Percentiles rank a stretch among this genome's conserved stretches.
Evolutionary conservation across 1,139 yeast genomes (phyloP).

Genomic region (Yamadazyma dushanensis): DNA sequence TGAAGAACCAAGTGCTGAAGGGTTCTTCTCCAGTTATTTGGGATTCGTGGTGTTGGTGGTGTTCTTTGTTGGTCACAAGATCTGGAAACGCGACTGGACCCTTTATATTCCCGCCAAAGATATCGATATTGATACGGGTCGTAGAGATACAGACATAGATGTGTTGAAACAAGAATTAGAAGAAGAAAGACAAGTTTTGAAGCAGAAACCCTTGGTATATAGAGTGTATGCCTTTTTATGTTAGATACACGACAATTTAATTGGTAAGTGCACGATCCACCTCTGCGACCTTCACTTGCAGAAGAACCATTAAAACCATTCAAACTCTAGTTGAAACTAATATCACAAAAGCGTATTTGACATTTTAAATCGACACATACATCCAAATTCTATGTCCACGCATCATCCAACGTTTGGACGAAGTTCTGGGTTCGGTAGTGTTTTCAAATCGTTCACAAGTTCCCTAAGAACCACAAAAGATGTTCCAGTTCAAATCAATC

Average conservation of each 20-base stretch:
- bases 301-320: neutral
- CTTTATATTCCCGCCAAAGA: constrained; percentile 34
- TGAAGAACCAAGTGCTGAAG: constrained; percentile 32
- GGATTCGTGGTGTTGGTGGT: constrained; percentile 39
- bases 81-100: constrained; percentile 42
- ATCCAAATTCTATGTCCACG: too few relatives aligned
- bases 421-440: constrained; percentile 43
- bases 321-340: neutral
- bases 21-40: constrained; percentile 37
- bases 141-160: constrained; percentile 43
- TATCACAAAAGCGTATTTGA: neutral
- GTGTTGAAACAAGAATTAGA: constrained; percentile 42
- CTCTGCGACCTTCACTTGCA: too few relatives aligned
- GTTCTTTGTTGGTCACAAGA: constrained; percentile 41
- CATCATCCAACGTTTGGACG: constrained; percentile 37
- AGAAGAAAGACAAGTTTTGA: constrained; percentile 35
- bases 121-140: constrained; percentile 43
- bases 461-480: constrained; percentile 43
- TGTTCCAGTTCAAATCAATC: constrained; percentile 49
- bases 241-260: too few relatives aligned
- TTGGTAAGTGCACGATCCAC: neutral
- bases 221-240: constrained; percentile 41
- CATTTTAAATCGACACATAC: too few relatives aligned
- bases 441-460: constrained; percentile 56
- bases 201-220: constrained; percentile 33